Conservation (phyloP, 2,329 filamentous ascomycete species). For the Leptosphaerulina australis region DNA sequence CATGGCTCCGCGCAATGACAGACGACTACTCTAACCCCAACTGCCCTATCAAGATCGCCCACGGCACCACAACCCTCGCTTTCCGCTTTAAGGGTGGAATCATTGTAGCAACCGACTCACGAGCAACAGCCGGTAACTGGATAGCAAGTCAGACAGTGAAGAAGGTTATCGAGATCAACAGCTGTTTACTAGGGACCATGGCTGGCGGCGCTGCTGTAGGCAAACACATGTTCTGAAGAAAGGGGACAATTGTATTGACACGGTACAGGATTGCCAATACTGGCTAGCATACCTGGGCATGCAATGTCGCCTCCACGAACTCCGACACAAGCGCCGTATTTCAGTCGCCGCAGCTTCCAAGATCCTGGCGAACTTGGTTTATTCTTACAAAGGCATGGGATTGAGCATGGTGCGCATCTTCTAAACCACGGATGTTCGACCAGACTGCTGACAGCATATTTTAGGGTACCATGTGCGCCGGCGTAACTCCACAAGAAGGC, state of each 20-base stretch:
- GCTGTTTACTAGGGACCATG: constrained; percentile 93
- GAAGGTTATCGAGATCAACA: constrained; percentile 99
- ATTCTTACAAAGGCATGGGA: constrained; percentile 98
- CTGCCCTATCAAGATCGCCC: constrained; percentile 98
- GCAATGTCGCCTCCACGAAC: constrained; percentile 98
- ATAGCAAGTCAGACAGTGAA: constrained; percentile 99
- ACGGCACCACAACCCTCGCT: constrained; percentile 96
- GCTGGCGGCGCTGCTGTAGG: constrained; percentile 90
- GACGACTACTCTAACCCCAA: constrained; percentile 96
- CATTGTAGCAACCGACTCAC: constrained; percentile 96
- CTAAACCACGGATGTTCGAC: not conserved
- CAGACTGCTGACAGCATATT: constrained; percentile 12
- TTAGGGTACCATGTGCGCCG: constrained; percentile 93
- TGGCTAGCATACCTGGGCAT: constrained; percentile 99
- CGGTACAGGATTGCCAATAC: constrained; percentile 87
- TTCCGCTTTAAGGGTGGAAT: constrained; percentile 99
- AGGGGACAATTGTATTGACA: constrained; percentile 21
- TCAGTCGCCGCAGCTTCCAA: constrained; percentile 96
- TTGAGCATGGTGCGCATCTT: constrained; percentile 73
- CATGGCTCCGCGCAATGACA: constrained; percentile 95
- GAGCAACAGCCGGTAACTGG: constrained; percentile 97
- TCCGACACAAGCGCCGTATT: constrained; percentile 98
- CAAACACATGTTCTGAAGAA: not conserved
- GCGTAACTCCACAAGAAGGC: constrained; percentile 92
- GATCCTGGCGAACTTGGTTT: constrained; percentile 97